Evolutionary conservation across 2,329 filamentous ascomycete species (phyloP), one percentile per base, ranked within the genome.

Genomic region (Trichoderma sp.): DNA sequence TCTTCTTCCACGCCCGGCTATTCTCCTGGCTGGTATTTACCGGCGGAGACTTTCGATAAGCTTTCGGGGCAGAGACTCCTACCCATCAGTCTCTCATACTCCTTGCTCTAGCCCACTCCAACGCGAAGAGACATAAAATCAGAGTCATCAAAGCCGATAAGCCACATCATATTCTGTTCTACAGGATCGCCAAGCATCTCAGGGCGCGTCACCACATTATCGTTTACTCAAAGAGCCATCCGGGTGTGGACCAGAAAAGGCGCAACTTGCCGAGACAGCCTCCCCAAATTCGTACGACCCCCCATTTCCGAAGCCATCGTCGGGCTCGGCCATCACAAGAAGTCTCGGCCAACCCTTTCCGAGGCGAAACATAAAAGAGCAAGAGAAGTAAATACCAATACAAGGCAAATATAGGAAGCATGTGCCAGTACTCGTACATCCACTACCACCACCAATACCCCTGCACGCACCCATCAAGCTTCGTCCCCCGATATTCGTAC

Each of bases 341-440:
- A 21, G 59, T 61, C 62, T 56, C 60, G 53, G n/a, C 40, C 47
- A 47, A 31, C 63, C 57, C 33, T 24, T 66, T 61, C 53, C 31
- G 55, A 33, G 29, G 47, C 52, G n/a, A 43, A 58, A 43, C n/a
- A 37, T 27, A 24, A 24, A 33, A 21, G 13, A 47, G n/a, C n/a
- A n/a, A 19, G 55, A 55, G 16, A 21, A 56, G 16, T 60, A 56
- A 47, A 27, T 27, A 59, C 27, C 24, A 31, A 31, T 31, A 11
- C 14, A 35, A 57, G 47, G 43, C n/a, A 63, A 27, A 16, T 33
- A 33, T 35, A 33, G 24, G 29, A 31, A 65, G 56, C 52, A 87
- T 87, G 85, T 87, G 85, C 72, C 81, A 79, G 70, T 83, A 82
- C 76, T 82, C 83, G 71, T 83, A 83, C 73, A 78, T 85, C 53